Evolutionary conservation across 805 yeast genomes (phyloP).

Genomic region (Starmerella apicola): DNA sequence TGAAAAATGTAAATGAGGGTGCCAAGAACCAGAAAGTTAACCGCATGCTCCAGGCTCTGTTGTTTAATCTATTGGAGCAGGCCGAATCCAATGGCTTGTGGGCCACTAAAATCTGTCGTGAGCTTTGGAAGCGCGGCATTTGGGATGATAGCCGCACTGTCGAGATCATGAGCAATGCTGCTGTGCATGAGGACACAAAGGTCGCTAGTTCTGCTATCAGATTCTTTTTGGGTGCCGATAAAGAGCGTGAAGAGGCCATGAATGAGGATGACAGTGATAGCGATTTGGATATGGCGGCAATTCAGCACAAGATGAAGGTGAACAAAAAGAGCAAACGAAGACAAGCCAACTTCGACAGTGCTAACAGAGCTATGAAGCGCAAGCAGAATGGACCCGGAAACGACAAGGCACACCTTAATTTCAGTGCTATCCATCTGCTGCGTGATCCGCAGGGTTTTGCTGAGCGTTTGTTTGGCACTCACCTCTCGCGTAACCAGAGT

Average conservation of each 20-base stretch:
- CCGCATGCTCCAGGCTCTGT: slow-evolving; percentile 78
- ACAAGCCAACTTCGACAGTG: slow-evolving; percentile 66
- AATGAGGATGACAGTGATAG: slow-evolving; percentile 67
- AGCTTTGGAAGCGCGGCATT: slow-evolving; percentile 92
- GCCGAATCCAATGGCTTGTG: slow-evolving; percentile 78
- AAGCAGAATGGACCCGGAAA: slow-evolving; percentile 34
- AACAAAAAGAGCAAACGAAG: slow-evolving; percentile 74
- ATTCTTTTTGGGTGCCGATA: slow-evolving; percentile 90
- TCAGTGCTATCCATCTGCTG: slow-evolving; percentile 84
- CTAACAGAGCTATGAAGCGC: slow-evolving; percentile 56
- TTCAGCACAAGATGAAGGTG: slow-evolving; percentile 70
- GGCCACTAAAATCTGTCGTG: slow-evolving; percentile 93
- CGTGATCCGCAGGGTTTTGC: slow-evolving; percentile 98
- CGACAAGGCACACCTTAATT: slow-evolving; percentile 63
- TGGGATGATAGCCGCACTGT: slow-evolving; percentile 97
- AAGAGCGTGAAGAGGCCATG: slow-evolving; percentile 75
- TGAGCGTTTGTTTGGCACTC: slow-evolving; percentile 61
- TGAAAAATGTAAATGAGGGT: slow-evolving; percentile 78
- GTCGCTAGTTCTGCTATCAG: slow-evolving; percentile 81
- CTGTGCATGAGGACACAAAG: slow-evolving; percentile 74
- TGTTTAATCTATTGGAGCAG: slow-evolving; percentile 76
- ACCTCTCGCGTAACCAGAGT: slow-evolving; percentile 31
- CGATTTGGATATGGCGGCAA: slow-evolving; percentile 46
- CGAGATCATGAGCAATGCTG: slow-evolving; percentile 95
- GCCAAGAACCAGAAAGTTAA: slow-evolving; percentile 81